Conservation (phyloP, 352 stramenopile species). For the Peronospora destructor region DNA sequence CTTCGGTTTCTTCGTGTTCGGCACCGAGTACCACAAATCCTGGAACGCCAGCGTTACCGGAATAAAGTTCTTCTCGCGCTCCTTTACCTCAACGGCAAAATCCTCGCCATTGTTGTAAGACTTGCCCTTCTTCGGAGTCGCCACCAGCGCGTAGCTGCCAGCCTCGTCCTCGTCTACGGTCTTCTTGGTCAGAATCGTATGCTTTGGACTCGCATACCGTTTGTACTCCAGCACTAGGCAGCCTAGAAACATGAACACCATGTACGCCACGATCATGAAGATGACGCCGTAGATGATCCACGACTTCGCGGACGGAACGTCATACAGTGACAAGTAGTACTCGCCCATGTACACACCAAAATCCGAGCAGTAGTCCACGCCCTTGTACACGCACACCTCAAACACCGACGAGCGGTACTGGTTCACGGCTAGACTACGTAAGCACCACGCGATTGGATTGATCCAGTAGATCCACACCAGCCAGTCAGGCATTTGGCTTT, state of each 20-base stretch:
- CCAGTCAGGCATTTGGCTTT: conserved; percentile 10
- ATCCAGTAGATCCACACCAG: conserved; percentile 52
- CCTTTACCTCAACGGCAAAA: conserved; percentile 7
- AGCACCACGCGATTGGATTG: conserved; percentile 36
- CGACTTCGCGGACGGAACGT: conserved; percentile 15
- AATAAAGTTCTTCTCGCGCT: conserved; percentile 3
- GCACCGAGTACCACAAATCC: conserved; percentile 11
- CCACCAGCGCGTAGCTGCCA: conserved; percentile 5
- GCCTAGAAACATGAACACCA: conserved; percentile 28
- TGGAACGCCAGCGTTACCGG: conserved; percentile 7
- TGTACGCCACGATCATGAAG: conserved; percentile 22
- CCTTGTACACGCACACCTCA: conserved; percentile 24
- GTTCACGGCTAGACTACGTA: conserved; percentile 28
- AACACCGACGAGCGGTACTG: conserved; percentile 23
- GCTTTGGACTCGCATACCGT: conserved; percentile 19
- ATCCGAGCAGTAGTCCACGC: conserved; percentile 25
- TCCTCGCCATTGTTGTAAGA: background rate
- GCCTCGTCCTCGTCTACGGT: background rate
- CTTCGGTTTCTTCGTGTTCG: conserved; percentile 4
- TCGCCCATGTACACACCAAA: conserved; percentile 37
- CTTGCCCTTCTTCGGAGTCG: background rate
- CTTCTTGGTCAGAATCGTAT: conserved; percentile 5
- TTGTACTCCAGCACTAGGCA: conserved; percentile 34
- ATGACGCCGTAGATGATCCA: conserved; percentile 16
- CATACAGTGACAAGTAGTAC: conserved; percentile 27